phyloP scores from a whole-genome alignment of 352 stramenopile species.

The Stramenopiles sp. region DNA sequence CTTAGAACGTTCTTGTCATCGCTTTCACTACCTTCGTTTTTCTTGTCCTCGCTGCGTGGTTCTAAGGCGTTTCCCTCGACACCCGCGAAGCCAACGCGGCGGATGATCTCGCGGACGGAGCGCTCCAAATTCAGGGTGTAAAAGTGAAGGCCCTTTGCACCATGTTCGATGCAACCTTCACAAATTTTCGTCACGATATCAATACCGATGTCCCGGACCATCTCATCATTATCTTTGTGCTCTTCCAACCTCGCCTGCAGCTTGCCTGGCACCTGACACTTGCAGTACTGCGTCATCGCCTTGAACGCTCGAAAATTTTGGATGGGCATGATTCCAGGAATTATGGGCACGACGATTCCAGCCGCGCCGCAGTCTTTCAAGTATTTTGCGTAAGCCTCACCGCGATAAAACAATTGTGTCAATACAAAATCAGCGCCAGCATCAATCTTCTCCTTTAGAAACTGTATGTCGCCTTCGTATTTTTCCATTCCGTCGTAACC shows the following conservation, averaged over 20 bases:
- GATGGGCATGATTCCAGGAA: slow-evolving; percentile 97
- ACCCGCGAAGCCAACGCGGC: slow-evolving; percentile 39
- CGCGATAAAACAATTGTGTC: slow-evolving; percentile 98
- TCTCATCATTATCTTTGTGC: no score
- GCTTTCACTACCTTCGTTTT: no score
- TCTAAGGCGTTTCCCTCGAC: no score
- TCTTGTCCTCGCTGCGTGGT: no score
- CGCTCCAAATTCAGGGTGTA: slow-evolving; percentile 81
- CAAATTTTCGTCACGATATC: no score
- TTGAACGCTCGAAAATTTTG: no score
- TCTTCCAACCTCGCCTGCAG: no score
- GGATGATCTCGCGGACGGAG: slow-evolving; percentile 61
- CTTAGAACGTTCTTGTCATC: no score
- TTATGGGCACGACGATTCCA: slow-evolving; percentile 81
- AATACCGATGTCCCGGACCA: no score
- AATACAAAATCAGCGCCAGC: slow-evolving; percentile 95
- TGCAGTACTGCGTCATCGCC: no score
- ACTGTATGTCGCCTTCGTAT: slow-evolving; percentile 76
- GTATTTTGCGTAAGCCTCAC: slow-evolving; percentile 78
- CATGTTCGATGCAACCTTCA: no score
- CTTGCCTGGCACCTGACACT: no score
- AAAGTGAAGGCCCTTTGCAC: slow-evolving; percentile 73
- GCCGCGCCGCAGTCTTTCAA: slow-evolving; percentile 58
- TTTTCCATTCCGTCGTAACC: slow-evolving; percentile 73
- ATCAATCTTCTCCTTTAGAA: slow-evolving; percentile 91